Conservation (phyloP, 2,329 filamentous ascomycete species). For the Nannizziopsis barbatae region DNA sequence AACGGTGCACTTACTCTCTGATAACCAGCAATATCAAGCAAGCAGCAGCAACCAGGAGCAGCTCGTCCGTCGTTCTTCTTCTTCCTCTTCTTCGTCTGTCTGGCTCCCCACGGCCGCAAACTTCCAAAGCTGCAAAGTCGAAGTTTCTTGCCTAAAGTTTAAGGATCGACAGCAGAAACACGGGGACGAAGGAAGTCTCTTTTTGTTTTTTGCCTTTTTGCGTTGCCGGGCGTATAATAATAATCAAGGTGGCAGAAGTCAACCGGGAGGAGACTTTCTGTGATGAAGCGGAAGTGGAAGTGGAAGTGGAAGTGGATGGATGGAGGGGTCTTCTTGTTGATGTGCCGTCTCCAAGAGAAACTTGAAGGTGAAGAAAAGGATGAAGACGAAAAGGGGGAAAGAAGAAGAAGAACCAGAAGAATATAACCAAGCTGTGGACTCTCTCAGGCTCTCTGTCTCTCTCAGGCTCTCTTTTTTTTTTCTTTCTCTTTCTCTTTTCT, state of each 20-base stretch:
- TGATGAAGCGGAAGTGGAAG: neutral
- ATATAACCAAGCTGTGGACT: too few relatives aligned
- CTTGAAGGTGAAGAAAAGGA: too few relatives aligned
- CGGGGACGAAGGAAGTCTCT: constrained; percentile 4
- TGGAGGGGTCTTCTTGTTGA: too few relatives aligned
- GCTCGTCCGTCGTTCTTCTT: neutral
- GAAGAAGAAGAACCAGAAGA: too few relatives aligned
- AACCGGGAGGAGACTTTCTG: neutral
- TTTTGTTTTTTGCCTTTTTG: neutral
- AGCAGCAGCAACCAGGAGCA: too few relatives aligned
- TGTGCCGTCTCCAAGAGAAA: too few relatives aligned
- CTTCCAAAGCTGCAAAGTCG: neutral
- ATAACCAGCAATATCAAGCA: too few relatives aligned
- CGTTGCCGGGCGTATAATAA: neutral
- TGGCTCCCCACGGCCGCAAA: neutral
- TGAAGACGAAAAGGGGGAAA: too few relatives aligned
- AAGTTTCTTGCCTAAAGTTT: constrained; percentile 8
- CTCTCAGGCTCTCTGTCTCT: too few relatives aligned
- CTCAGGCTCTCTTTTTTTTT: constrained; percentile 1
- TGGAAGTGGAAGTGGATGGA: too few relatives aligned
- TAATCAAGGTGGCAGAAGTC: neutral
- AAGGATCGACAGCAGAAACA: constrained; percentile 6
- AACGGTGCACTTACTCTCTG: too few relatives aligned
- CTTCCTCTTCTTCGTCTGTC: neutral
- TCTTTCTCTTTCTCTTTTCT: neutral